Conservation (phyloP, 139 green algal genomes). For the Gonium pectorale region DNA sequence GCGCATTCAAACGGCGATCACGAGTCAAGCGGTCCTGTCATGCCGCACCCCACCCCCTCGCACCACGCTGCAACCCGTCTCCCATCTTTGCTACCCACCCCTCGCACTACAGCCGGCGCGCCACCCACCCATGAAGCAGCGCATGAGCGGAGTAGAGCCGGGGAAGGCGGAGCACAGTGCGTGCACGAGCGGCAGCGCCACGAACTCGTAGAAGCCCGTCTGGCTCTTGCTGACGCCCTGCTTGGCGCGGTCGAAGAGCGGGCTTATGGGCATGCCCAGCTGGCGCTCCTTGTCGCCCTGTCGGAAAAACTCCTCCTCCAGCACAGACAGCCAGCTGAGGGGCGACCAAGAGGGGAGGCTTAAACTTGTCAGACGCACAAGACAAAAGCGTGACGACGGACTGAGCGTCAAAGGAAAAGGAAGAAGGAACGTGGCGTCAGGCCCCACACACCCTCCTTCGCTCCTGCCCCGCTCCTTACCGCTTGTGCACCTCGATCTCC, state of each 20-base stretch:
- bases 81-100: too few relatives aligned
- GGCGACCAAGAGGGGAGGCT: neutral
- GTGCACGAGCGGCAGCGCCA: slow-evolving; percentile 38
- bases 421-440: neutral
- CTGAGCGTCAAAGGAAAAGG: neutral
- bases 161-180: slow-evolving; percentile 19
- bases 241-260: slow-evolving; percentile 65
- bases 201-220: slow-evolving; percentile 56
- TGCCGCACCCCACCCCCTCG: too few relatives aligned
- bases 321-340: slow-evolving; percentile 7
- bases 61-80: too few relatives aligned
- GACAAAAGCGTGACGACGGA: too few relatives aligned
- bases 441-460: neutral
- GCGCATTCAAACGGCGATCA: too few relatives aligned
- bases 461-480: slow-evolving; percentile 12
- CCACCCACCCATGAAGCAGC: slow-evolving; percentile 1
- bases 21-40: too few relatives aligned
- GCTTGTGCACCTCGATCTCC: slow-evolving; percentile 51
- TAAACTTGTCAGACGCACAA: too few relatives aligned
- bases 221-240: slow-evolving; percentile 65
- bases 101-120: too few relatives aligned
- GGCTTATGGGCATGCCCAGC: slow-evolving; percentile 43
- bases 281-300: slow-evolving; percentile 63
- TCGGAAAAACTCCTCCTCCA: slow-evolving; percentile 64
- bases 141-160: slow-evolving; percentile 5